Base-by-base conservation (phyloP, 2,329 filamentous ascomycete species). In the Fusarium sp. region DNA sequence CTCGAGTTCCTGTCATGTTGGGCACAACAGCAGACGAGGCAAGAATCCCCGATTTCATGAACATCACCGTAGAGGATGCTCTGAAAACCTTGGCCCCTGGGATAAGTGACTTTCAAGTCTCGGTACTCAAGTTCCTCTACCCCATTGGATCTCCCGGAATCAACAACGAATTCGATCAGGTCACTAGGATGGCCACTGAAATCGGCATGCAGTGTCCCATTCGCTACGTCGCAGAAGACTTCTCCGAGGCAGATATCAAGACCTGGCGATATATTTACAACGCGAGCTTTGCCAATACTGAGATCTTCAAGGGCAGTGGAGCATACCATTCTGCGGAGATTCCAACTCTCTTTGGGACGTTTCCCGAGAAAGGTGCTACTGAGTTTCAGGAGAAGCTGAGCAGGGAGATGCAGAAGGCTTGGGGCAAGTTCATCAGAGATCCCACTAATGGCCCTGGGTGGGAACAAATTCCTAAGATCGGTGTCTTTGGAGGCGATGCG, bases 301-400 rank as follows among this genome's bases (percentile, higher is more conserved):
- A 60, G 33, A 85, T 73, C 79, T 82, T 19, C 78, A 76, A 56
- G 79, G 76, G 72, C 15, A 78, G 76, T 33, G 84, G 85, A 16
- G 85, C 85, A 2, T 88, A 86, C 64, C 87, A 88, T 66, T 85
- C 83, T 0, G 78, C 81, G 5, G 86, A 87, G 47, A 67, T 87
- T 38, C 75, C 77, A n/a, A 83, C 85, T 74, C 72, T 86, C 5
- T 86, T 86, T 59, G 84, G 84, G 4, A 82, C 78, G 1, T 82
- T 80, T 8, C 64, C 60, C 0, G 4, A 58, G 6, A 28, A 71
- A 19, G 72, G 60, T 2, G 60, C 73, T 4, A 80, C 78, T 0
- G 25, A 63, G 1, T 78, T 77, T 13, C 72, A 81, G 42, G 19
- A 28, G 0, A 50, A 66, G 19, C 46, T 78, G 9, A 77, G 75